Percentiles rank a stretch among this genome's conserved stretches.
These are phyloP conservation scores for Ogataea ganodermae DNA, from an alignment of 805 yeast species.

Conservation along the genomic window DNA sequence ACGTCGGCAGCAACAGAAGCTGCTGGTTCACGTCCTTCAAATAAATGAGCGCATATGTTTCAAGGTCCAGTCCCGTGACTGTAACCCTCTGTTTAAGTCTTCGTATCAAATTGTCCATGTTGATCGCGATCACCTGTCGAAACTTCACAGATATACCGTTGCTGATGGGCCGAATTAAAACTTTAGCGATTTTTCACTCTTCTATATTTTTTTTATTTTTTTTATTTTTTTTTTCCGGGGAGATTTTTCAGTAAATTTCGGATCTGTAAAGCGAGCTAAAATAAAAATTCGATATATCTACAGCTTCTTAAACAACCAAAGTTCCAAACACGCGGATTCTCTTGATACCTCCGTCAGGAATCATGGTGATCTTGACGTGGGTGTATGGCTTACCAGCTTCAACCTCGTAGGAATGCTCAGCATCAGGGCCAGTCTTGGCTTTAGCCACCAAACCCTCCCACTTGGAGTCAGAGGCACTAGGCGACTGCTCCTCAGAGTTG, in stretches of 20 bases:
- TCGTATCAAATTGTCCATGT: constrained; percentile 29
- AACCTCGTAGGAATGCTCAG: constrained; percentile 63
- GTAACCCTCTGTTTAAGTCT: constrained; percentile 36
- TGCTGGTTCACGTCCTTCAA: constrained; percentile 24
- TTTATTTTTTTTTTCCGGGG: constrained; percentile 5
- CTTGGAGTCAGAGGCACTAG: constrained; percentile 41
- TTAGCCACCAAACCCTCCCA: constrained; percentile 72
- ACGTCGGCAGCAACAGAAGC: constrained; percentile 20
- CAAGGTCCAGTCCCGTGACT: constrained; percentile 16
- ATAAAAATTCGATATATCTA: too few species aligned
- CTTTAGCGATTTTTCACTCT: too few species aligned
- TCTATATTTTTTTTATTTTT: background rate
- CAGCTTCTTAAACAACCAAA: constrained; percentile 18
- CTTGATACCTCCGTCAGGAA: constrained; percentile 97
- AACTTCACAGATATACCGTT: too few species aligned
- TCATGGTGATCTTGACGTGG: constrained; percentile 77
- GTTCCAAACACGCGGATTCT: constrained; percentile 82
- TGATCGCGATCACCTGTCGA: too few species aligned
- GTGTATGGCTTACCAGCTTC: constrained; percentile 42
- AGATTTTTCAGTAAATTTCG: constrained; percentile 2
- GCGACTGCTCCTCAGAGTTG: constrained; percentile 35
- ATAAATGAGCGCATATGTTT: background rate
- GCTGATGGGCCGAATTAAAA: too few species aligned
- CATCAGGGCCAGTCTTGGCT: constrained; percentile 79
- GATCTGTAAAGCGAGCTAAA: background rate